phyloP scores from a whole-genome alignment of 2,329 filamentous ascomycete genomes.

The Curvularia verruculosa region DNA sequence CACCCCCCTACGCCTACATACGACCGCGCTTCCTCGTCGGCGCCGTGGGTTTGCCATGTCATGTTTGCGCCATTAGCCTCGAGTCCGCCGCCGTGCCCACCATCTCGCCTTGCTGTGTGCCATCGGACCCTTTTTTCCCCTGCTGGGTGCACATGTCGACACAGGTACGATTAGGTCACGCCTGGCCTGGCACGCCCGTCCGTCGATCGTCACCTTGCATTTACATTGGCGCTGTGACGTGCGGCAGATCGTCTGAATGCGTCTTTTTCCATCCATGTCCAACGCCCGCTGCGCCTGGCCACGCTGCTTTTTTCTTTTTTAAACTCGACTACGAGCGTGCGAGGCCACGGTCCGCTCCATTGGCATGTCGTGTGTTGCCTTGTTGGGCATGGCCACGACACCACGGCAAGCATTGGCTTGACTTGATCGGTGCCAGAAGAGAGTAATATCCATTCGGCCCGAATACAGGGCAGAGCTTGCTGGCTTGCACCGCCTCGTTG shows the following conservation, averaged over 20 bases:
- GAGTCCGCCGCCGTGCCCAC: slow-evolving; percentile 13
- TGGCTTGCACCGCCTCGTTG: slow-evolving; percentile 32
- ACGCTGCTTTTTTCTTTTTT: slow-evolving; percentile 15
- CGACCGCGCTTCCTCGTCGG: slow-evolving; percentile 1
- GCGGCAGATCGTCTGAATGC: slow-evolving; percentile 20
- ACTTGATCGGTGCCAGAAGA: slow-evolving; percentile 35
- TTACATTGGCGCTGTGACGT: slow-evolving; percentile 22
- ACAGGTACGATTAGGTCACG: slow-evolving; percentile 19
- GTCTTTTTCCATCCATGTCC: slow-evolving; percentile 15
- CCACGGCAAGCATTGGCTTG: slow-evolving; percentile 28
- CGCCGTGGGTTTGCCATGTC: background rate
- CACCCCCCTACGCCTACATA: background rate
- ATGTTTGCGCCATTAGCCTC: slow-evolving; percentile 3
- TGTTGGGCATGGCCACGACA: slow-evolving; percentile 25
- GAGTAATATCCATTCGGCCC: slow-evolving; percentile 40
- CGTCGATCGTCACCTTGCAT: slow-evolving; percentile 23
- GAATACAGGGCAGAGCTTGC: slow-evolving; percentile 35
- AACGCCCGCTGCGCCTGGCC: background rate
- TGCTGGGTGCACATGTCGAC: background rate
- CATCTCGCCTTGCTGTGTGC: slow-evolving; percentile 10
- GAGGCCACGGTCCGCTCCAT: background rate
- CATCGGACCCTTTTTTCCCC: slow-evolving; percentile 14
- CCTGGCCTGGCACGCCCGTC: slow-evolving; percentile 18
- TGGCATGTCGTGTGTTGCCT: background rate
- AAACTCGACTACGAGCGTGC: background rate